A percentile compares a stretch with the other conserved stretches of the same genome.
phyloP scores from a whole-genome alignment of 768 basidiomycete species.

The Tricholoma sp. region DNA sequence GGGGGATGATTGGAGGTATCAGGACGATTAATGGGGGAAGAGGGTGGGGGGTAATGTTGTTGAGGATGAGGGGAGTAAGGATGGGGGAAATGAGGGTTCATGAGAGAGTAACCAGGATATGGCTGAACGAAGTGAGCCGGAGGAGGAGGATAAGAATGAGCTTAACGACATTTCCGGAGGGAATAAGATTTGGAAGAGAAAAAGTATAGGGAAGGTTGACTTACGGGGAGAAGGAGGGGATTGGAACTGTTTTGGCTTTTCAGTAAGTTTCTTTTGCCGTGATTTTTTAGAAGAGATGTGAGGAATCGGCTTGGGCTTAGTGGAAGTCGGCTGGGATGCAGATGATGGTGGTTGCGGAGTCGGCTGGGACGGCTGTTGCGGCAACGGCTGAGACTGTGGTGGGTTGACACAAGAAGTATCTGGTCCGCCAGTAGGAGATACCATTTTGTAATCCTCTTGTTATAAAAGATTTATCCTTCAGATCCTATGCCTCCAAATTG shows the following conservation, averaged over 20 bases:
- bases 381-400: slow-evolving; percentile 31
- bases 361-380: slow-evolving; percentile 42
- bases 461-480: not conserved
- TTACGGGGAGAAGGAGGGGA: slow-evolving; percentile 13
- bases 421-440: slow-evolving; percentile 38
- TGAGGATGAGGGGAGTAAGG: slow-evolving; percentile 28
- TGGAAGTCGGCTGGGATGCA: slow-evolving; percentile 38
- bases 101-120: slow-evolving; percentile 54
- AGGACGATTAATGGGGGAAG: slow-evolving; percentile 30
- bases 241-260: slow-evolving; percentile 10
- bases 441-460: slow-evolving; percentile 35
- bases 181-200: slow-evolving; percentile 12
- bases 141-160: slow-evolving; percentile 27
- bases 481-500: slow-evolving; percentile 9
- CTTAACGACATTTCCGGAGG: slow-evolving; percentile 15
- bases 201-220: slow-evolving; percentile 1
- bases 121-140: slow-evolving; percentile 34
- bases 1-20: slow-evolving; percentile 33
- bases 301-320: slow-evolving; percentile 24
- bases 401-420: slow-evolving; percentile 22
- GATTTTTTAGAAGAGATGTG: slow-evolving; percentile 33
- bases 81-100: slow-evolving; percentile 69
- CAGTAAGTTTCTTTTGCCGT: slow-evolving; percentile 46
- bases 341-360: slow-evolving; percentile 32
- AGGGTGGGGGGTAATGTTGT: slow-evolving; percentile 21